A percentile compares a stretch with the other conserved stretches of the same genome.
Conservation (phyloP, 805 yeast species). For the Wickerhamomyces ciferrii region DNA sequence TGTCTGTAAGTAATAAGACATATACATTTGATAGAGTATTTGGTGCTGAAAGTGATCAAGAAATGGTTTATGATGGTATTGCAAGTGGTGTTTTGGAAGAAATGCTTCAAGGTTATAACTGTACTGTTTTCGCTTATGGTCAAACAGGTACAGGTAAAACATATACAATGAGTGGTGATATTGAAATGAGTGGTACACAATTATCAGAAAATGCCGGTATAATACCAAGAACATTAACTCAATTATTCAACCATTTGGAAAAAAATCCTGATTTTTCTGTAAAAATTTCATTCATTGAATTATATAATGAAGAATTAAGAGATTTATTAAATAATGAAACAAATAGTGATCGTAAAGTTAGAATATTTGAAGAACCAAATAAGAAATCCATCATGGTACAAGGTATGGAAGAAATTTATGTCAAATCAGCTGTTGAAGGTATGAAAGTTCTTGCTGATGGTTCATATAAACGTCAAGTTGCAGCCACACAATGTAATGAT, state of each 20-base stretch:
- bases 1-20: slow-evolving; percentile 35
- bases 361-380: slow-evolving; percentile 43
- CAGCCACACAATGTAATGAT: slow-evolving; percentile 75
- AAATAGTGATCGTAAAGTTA: slow-evolving; percentile 38
- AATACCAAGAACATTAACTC: slow-evolving; percentile 55
- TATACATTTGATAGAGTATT: slow-evolving; percentile 74
- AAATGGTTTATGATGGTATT: slow-evolving; percentile 55
- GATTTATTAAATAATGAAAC: slow-evolving; percentile 48
- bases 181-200: slow-evolving; percentile 24
- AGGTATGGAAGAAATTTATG: slow-evolving; percentile 51
- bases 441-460: slow-evolving; percentile 50
- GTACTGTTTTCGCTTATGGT: slow-evolving; percentile 81
- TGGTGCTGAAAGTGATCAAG: slow-evolving; percentile 78
- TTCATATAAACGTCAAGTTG: slow-evolving; percentile 60
- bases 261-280: slow-evolving; percentile 50
- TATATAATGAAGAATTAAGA: slow-evolving; percentile 75
- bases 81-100: slow-evolving; percentile 58
- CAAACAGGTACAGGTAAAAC: slow-evolving; percentile 90
- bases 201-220: slow-evolving; percentile 53
- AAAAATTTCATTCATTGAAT: slow-evolving; percentile 69
- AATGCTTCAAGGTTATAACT: slow-evolving; percentile 65
- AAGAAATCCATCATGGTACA: slow-evolving; percentile 44
- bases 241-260: slow-evolving; percentile 46
- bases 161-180: slow-evolving; percentile 72
- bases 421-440: slow-evolving; percentile 47